These are phyloP conservation scores for Gypsophila paniculata DNA, from an alignment of 179 eudicot species.

Conservation along the genomic window DNA sequence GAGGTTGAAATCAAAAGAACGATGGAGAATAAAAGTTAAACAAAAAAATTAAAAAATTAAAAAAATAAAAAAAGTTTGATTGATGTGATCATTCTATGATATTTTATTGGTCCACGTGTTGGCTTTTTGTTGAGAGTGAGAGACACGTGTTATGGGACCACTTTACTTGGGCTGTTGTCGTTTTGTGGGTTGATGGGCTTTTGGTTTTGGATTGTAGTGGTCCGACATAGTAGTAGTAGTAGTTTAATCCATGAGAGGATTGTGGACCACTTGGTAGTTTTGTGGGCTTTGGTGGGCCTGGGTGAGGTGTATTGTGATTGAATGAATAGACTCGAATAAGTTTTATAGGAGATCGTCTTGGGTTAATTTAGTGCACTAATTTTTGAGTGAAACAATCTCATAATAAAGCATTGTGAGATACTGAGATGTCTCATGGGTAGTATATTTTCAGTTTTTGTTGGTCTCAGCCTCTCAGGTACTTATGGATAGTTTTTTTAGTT, in stretches of 20 bases:
- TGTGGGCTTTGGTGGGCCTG: neutral
- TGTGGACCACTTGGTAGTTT: neutral
- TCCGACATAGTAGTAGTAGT: neutral
- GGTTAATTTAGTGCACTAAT: too few relatives aligned
- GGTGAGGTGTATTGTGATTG: too few relatives aligned
- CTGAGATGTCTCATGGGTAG: too few relatives aligned
- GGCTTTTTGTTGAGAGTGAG: neutral
- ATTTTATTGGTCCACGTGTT: slow-evolving; percentile 51
- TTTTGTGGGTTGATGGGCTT: neutral
- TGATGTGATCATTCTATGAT: slow-evolving; percentile 52
- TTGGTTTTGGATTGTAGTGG: neutral
- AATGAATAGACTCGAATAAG: too few relatives aligned
- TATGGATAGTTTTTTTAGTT: too few relatives aligned
- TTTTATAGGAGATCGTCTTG: neutral
- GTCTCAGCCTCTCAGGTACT: too few relatives aligned
- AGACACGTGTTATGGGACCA: slow-evolving; percentile 37
- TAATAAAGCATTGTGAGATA: too few relatives aligned
- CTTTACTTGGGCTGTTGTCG: neutral
- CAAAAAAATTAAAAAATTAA: slow-evolving; percentile 39
- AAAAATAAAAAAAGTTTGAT: too few relatives aligned
- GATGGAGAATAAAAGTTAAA: slow-evolving; percentile 26
- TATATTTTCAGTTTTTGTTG: too few relatives aligned
- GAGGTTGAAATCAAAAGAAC: slow-evolving; percentile 42
- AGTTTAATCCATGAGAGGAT: neutral
- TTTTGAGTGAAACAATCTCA: too few relatives aligned